Base-by-base conservation (phyloP, 179 eudicot genomes). In the Silene vulgaris region DNA sequence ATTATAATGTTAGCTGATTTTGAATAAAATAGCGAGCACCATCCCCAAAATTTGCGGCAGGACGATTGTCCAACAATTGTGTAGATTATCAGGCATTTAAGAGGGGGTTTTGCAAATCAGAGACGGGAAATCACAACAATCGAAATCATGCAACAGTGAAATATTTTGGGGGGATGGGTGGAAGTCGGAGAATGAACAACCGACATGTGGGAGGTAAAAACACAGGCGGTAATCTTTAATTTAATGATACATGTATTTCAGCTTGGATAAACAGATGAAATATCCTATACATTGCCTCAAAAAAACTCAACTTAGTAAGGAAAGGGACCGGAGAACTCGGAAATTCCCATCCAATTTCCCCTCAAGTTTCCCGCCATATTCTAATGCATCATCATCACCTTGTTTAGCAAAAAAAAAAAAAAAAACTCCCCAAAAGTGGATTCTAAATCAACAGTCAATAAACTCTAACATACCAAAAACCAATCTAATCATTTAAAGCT, bases 401-500 rank as follows among this genome's bases (percentile, higher is more conserved):
- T 72, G 72, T 45, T 70, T 16, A 43, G 29, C 56, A 20, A 75
- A 65, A 21, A 30, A 16, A 59, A 57, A 37, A 64, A 19, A 80
- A 65, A 21, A 30, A n/a, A 21, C 64, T 14, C 2, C 70, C 69
- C 71, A 29, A 37, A 79, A 61, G 72, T 54, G 60, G 19, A 14
- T 54, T 54, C 60, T 54, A 54, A 54, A 54, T 54, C 17, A n/a
- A 54, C 60, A 54, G 60, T 54, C 60, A 54, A 54, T 54, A 54
- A 54, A 54, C 60, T 20, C 60, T 54, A 54, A 28, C n/a, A 12
- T 16, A 52, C 8, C 23, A 45, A 72, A 13, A 19, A 35, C 2
- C 23, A 16, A n/a, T 12, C 43, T 30, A 30, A 65, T 1, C 20
- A 16, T 68, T 69, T 77, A 81, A 21, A 81, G 83, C 37, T 81